Evolutionary conservation across 2,329 filamentous ascomycete genomes (phyloP), one percentile per base, ranked within the genome.

Genomic region (Chalaropsis ovoidea): DNA sequence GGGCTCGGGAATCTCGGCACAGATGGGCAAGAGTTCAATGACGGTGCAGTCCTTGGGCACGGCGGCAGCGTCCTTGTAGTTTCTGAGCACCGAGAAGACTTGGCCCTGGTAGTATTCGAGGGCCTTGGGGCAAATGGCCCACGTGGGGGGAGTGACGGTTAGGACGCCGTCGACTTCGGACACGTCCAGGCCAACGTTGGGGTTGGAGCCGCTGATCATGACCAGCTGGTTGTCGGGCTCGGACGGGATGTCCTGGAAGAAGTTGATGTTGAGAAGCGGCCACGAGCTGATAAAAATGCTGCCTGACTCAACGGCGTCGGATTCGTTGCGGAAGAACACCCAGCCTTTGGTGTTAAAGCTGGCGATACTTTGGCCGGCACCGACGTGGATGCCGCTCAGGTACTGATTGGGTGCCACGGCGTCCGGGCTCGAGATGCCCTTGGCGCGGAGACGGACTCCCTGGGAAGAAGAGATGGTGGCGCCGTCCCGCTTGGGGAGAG

Each of bases 311-410:
- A 77, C 73, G 6, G 70, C 66, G 13, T 73, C 73, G 13, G 79
- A 80, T 69, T 77, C 78, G 69, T 82, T 82, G 66, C 78, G 72
- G 75, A 81, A 82, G 70, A 81, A 82, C 67, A 73, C 66, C 1
- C 76, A 78, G 0, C 79, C 76, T 43, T 78, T 78, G 6, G 73
- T 72, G 70, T 80, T 79, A 49, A 78, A 76, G 60, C 74, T 75
- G 56, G 72, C 71, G 31, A 81, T 65, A 60, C 73, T 73, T 67
- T 70, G 74, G 70, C 75, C 71, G 17, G 65, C 65, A 6, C 65
- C 65, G 22, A 63, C 61, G 43, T 81, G 72, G 68, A 81, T 74
- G 0, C 77, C 72, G 0, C 76, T 73, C 5, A 70, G 70, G 62
- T 80, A 75, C 68, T 80, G 77, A 43, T 69, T 69, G 15, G 47